Evolutionary conservation across 768 basidiomycete species (phyloP).

Genomic region (Panaeolus papilionaceus): DNA sequence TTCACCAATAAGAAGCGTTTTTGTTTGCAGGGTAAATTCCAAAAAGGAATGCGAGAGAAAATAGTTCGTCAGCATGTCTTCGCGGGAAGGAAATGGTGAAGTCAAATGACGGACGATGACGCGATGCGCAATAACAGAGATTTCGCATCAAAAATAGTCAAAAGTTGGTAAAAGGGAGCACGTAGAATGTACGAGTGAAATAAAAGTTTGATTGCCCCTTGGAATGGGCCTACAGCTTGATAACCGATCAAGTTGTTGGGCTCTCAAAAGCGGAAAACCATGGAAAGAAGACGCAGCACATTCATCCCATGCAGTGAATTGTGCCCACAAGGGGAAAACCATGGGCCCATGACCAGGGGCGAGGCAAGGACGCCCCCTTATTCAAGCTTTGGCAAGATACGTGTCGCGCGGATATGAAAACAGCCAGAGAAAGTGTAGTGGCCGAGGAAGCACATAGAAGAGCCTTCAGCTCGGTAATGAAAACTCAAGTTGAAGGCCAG

Average conservation of each 20-base stretch:
- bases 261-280: not conserved
- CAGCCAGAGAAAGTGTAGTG: not conserved
- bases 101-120: constrained; percentile 6
- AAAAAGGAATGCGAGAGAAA: not conserved
- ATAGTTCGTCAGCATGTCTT: constrained; percentile 2
- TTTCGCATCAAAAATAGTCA: not conserved
- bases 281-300: not conserved
- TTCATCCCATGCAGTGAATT: not conserved
- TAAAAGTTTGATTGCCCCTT: not conserved
- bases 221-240: not conserved
- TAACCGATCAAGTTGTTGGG: not conserved
- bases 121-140: not conserved
- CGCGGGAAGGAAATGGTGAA: constrained; percentile 2
- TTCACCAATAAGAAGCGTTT: not conserved
- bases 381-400: constrained; percentile 5
- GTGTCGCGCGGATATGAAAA: constrained; percentile 12
- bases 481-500: constrained; percentile 8
- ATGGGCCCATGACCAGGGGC: constrained; percentile 2
- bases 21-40: constrained; percentile 6
- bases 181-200: not conserved
- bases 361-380: not conserved
- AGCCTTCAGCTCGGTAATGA: constrained; percentile 4
- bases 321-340: constrained; percentile 3
- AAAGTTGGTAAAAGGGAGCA: not conserved
- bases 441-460: constrained; percentile 3